Conservation (phyloP, 78 protist genomes). For the Chrysochromulina parva region DNA sequence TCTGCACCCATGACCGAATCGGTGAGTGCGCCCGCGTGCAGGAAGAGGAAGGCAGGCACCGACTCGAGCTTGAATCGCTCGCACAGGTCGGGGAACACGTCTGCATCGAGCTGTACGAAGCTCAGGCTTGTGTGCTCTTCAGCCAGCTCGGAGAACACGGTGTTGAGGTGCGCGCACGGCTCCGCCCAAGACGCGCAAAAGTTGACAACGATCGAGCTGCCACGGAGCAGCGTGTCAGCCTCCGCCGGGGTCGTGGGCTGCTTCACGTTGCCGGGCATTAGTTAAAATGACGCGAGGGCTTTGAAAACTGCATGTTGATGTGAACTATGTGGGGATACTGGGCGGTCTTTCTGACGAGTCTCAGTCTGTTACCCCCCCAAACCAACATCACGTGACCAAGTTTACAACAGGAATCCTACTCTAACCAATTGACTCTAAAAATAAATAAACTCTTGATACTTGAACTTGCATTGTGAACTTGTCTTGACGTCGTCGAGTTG, state of each 20-base stretch:
- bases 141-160: conserved; percentile 65
- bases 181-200: conserved; percentile 83
- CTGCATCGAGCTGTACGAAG: conserved; percentile 71
- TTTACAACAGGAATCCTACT: too few species aligned
- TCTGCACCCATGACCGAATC: conserved; percentile 51
- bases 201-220: conserved; percentile 26
- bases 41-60: conserved; percentile 67
- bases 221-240: not conserved
- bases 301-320: too few species aligned
- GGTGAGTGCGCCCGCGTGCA: conserved; percentile 15
- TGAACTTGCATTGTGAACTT: too few species aligned
- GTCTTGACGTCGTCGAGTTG: too few species aligned
- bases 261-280: too few species aligned
- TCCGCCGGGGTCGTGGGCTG: not conserved
- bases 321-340: too few species aligned
- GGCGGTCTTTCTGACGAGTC: too few species aligned
- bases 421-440: too few species aligned
- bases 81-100: conserved; percentile 57
- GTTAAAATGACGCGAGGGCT: too few species aligned
- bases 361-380: too few species aligned
- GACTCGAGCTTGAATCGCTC: conserved; percentile 61
- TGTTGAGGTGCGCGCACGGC: conserved; percentile 69
- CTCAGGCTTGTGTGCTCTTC: conserved; percentile 32
- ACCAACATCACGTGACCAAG: too few species aligned
- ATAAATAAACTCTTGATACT: too few species aligned